Evolutionary conservation across 306 rosid species (phyloP).

Genomic region (Cucurbita moschata): DNA sequence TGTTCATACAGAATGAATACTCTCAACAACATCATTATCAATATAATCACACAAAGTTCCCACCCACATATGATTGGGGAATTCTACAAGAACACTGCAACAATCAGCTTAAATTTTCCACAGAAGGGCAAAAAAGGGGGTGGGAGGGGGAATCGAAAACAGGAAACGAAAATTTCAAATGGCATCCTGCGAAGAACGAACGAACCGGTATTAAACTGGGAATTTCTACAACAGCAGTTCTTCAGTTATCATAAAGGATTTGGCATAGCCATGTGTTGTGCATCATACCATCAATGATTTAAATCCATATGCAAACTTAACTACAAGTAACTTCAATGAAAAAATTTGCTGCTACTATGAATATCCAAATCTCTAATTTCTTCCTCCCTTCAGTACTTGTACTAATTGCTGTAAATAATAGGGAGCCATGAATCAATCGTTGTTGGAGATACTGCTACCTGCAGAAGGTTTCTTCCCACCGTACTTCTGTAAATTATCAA

Average conservation of each 20-base stretch:
- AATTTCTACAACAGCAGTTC: constrained; percentile 1
- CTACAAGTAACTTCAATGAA: constrained; percentile 4
- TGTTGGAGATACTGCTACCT: constrained; percentile 28
- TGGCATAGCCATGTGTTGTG: not conserved
- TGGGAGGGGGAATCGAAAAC: not conserved
- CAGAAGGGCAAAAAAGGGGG: not conserved
- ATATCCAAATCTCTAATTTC: not conserved
- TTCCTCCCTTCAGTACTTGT: not conserved
- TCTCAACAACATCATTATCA: no score
- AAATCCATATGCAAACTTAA: constrained; percentile 2
- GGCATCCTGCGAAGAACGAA: not conserved
- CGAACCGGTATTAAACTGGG: not conserved
- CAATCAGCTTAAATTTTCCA: no score
- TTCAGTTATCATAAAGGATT: constrained; percentile 4
- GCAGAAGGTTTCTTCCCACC: constrained; percentile 29
- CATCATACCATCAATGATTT: not conserved
- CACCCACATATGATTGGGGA: no score
- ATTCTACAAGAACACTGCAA: no score
- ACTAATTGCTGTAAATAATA: constrained; percentile 1
- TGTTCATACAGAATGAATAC: no score
- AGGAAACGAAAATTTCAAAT: not conserved
- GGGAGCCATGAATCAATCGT: constrained; percentile 13
- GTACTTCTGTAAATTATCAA: constrained; percentile 23
- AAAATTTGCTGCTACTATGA: constrained; percentile 1
- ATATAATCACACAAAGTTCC: no score